phyloP scores from a whole-genome alignment of 2,329 filamentous ascomycete species.

The Knoxdaviesia proteae region DNA sequence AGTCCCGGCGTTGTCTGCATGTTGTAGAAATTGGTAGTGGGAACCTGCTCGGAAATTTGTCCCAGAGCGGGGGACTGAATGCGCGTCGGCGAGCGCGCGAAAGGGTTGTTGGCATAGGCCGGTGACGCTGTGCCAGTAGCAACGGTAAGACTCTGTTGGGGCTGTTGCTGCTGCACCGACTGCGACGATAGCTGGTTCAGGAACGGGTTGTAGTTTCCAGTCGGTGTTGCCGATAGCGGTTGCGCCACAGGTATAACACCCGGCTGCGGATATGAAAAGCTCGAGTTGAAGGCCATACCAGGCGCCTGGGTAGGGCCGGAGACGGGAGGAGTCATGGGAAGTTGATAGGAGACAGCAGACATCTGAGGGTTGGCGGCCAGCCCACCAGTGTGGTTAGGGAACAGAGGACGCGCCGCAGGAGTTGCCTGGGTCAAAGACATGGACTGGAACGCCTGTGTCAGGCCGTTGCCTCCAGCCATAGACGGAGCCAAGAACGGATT shows the following conservation, averaged over 20 bases:
- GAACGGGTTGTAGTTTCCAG: background rate
- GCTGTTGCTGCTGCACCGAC: slow-evolving; percentile 1
- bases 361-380: background rate
- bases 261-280: slow-evolving; percentile 3
- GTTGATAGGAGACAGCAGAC: too few relatives aligned
- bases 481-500: too few relatives aligned
- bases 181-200: slow-evolving; percentile 1
- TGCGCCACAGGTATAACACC: slow-evolving; percentile 2
- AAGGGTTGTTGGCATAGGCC: slow-evolving; percentile 23
- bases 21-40: slow-evolving; percentile 15
- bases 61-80: slow-evolving; percentile 26
- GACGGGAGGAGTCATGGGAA: too few relatives aligned
- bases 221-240: slow-evolving; percentile 1
- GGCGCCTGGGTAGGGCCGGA: too few relatives aligned
- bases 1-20: slow-evolving; percentile 7
- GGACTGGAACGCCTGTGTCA: slow-evolving; percentile 55
- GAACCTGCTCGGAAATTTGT: slow-evolving; percentile 24
- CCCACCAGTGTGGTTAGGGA: slow-evolving; percentile 58
- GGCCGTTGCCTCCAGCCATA: slow-evolving; percentile 9
- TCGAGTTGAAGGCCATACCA: slow-evolving; percentile 4
- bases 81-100: slow-evolving; percentile 25
- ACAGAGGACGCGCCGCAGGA: slow-evolving; percentile 34
- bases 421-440: slow-evolving; percentile 38
- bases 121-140: slow-evolving; percentile 17
- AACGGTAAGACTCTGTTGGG: slow-evolving; percentile 18